phyloP scores from a whole-genome alignment of 106 monocot species.

The Vanilla planifolia region DNA sequence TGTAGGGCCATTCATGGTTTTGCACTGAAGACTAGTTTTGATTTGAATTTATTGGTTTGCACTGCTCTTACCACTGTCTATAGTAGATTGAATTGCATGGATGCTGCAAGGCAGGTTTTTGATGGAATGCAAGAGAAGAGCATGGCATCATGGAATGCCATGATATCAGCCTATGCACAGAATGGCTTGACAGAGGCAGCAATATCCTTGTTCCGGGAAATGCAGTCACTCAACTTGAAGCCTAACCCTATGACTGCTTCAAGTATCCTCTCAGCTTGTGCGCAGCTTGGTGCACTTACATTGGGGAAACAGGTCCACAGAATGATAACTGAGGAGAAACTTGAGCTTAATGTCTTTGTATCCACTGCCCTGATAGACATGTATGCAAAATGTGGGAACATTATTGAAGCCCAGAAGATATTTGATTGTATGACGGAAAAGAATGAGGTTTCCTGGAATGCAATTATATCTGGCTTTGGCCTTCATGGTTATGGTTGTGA shows the following conservation, averaged over 20 bases:
- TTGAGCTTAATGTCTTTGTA: constrained; percentile 74
- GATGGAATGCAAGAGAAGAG: constrained; percentile 52
- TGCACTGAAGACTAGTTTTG: constrained; percentile 38
- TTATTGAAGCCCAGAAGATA: constrained; percentile 37
- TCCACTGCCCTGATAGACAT: constrained; percentile 80
- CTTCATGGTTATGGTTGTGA: constrained; percentile 61
- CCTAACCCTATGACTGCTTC: constrained; percentile 66
- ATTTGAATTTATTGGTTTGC: constrained; percentile 29
- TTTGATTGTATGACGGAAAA: constrained; percentile 62
- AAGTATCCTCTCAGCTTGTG: constrained; percentile 81
- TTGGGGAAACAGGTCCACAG: constrained; percentile 63
- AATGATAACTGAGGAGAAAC: constrained; percentile 32
- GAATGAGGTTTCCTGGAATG: constrained; percentile 82
- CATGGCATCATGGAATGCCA: constrained; percentile 75
- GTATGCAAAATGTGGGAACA: constrained; percentile 83
- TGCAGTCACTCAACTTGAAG: constrained; percentile 37
- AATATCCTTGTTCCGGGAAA: constrained; percentile 50
- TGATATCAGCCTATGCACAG: constrained; percentile 78
- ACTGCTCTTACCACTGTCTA: constrained; percentile 75
- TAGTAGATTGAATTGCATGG: constrained; percentile 51
- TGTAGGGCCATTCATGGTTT: constrained; percentile 43
- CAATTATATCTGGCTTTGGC: constrained; percentile 70
- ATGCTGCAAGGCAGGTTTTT: constrained; percentile 41
- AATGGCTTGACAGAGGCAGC: constrained; percentile 69
- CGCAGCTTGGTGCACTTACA: constrained; percentile 69